Base-by-base conservation (phyloP, 2,329 filamentous ascomycete genomes). In the Aspergillus pseudoglaucus region DNA sequence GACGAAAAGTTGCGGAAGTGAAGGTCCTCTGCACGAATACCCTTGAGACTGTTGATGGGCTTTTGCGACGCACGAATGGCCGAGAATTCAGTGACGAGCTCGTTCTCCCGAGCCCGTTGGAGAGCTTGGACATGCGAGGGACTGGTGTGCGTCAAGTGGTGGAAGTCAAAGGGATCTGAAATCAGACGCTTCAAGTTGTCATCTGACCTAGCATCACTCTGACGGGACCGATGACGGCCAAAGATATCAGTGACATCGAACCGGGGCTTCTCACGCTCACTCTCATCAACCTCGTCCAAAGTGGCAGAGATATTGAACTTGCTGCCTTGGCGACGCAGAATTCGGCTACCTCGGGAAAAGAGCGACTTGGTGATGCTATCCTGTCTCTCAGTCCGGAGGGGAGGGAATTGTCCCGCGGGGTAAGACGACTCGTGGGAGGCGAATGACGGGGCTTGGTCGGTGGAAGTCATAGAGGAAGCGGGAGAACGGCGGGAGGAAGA, bases 131-230 rank as follows among this genome's bases (percentile, higher is more conserved):
- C 73, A 47, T 83, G 76, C 20, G 75, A 64, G 20, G 76, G 74
- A 47, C 75, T 75, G 23, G 80, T 80, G 58, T 84, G 80, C 32
- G 79, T 79, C 45, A 84, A 64, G 57, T 84, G 81, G 52, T 83
- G 79, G 59, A 84, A 84, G 56, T 82, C 78, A 62, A 81, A 84
- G 1, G 81, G 81, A 48, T 75, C 75, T 0, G 81, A 84, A 45
- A 84, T 84, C 48, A 69, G 68, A 38, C 65, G 66, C 60, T 78
- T 79, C 46, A 71, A 47, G 17, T 65, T 63, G 46, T 68, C 64
- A 54, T 68, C 69, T 73, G 65, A 66, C 71, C 68, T 63, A 27
- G 62, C 55, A 38, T 66, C 60, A 35, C 53, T 59, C 30, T 64
- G 60, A 17, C 67, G 63, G 18, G 61, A 47, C 30, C 59, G 55